Evolutionary conservation across 768 basidiomycete species (phyloP), one percentile per base, ranked within the genome.

Genomic region (Cystofilobasidium bisporidii): DNA sequence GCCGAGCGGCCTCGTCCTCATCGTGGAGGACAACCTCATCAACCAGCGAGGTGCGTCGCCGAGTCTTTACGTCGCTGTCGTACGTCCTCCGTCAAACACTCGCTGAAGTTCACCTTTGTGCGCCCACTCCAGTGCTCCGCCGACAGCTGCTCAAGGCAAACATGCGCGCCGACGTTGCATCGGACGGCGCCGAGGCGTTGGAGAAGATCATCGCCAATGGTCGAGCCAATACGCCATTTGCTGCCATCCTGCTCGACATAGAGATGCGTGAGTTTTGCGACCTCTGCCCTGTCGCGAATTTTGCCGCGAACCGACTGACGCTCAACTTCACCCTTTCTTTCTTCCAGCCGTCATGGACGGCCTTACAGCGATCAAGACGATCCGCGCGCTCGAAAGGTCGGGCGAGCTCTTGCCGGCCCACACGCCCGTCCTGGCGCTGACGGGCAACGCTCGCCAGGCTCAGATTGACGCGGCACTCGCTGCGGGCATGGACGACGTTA

Each of bases 341-440:
- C 45, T 17, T 47, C 69, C 69, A 72, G 67, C 72, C 6, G 53
- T 73, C 14, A 57, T 71, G 57, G 70, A 73, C 48, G 72, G 72
- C 22, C 61, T 73, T 6, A 62, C 63, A 0, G 70, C 70, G 11
- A 72, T 70, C 12, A 50, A 67, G 0, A 30, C 59, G 17, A 70
- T 72, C 28, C 71, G 72, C 32, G 30, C 62, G 67, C 55, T 38
- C 30, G 71, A 69, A 56, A 62, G 57, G 33, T 24, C 32, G 0
- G 71, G 70, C 14, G 40, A 41, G 10, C n/a, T 22, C 53, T 3
- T 2, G 18, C 14, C 14, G 2, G 11, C 4, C 9, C 53, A 30
- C 11, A 6, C 6, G 18, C 17, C 53, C 53, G 53, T 56, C 14
- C 22, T 22, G 6, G 53, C 53, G 17, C 48, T 61, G 9, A 40